Percentiles rank a stretch among this genome's conserved stretches.
Conservation (phyloP, 139 green algal species). For the Asterochloris erici region DNA sequence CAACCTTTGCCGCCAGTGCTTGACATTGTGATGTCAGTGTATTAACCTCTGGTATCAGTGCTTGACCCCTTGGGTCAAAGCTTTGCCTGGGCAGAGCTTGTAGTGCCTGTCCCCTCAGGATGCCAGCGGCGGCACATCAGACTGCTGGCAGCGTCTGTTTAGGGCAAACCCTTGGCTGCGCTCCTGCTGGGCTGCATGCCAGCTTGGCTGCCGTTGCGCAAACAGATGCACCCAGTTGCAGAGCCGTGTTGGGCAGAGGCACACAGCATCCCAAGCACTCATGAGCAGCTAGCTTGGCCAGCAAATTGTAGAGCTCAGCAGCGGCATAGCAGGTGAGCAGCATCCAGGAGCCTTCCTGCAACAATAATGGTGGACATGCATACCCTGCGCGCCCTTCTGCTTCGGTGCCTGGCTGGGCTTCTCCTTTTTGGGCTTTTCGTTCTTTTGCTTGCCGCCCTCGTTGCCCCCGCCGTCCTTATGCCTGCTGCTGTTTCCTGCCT, state of each 20-base stretch:
- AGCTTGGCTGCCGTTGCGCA: not conserved
- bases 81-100: not conserved
- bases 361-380: not conserved
- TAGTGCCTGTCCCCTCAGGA: not conserved
- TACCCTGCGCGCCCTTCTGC: not conserved
- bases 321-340: not conserved
- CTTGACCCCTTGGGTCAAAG: not conserved
- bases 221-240: not conserved
- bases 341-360: not conserved
- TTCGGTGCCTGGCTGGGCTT: slow-evolving; percentile 33
- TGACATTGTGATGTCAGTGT: not conserved
- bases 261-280: not conserved
- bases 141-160: too few relatives aligned
- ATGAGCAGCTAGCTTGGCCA: not conserved
- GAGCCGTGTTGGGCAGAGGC: not conserved
- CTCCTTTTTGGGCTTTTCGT: slow-evolving; percentile 46
- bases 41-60: not conserved
- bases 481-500: not conserved
- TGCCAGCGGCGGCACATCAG: too few relatives aligned
- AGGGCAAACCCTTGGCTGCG: too few relatives aligned
- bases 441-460: slow-evolving; percentile 12
- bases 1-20: not conserved
- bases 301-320: not conserved
- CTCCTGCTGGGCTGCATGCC: too few relatives aligned
- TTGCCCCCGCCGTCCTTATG: not conserved